phyloP scores from a whole-genome alignment of 352 stramenopile genomes.

The Phytophthora constricta region DNA sequence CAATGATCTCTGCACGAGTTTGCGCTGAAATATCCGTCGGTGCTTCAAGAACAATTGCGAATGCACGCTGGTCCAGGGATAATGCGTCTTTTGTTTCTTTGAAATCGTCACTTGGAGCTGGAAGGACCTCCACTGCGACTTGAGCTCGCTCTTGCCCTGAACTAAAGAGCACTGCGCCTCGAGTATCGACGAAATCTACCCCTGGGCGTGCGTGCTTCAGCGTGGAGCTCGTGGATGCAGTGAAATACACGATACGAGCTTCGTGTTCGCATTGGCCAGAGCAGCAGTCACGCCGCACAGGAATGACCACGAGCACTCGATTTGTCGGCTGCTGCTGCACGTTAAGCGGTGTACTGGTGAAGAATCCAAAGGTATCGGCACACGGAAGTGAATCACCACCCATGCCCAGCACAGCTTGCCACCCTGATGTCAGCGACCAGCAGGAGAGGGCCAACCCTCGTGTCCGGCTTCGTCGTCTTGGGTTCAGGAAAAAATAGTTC shows the following conservation, averaged over 20 bases:
- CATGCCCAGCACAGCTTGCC: constrained; percentile 14
- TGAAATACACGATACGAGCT: constrained; percentile 25
- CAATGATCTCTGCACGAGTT: constrained; percentile 21
- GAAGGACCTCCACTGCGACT: constrained; percentile 37
- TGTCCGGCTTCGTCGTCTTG: not conserved
- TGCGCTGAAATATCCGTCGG: constrained; percentile 5
- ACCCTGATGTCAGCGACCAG: not conserved
- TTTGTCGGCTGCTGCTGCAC: constrained; percentile 23
- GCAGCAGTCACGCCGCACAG: constrained; percentile 31
- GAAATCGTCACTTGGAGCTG: constrained; percentile 9
- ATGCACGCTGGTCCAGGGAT: constrained; percentile 14
- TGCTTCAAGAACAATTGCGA: constrained; percentile 25
- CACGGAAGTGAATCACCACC: constrained; percentile 15
- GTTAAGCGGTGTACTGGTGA: constrained; percentile 18
- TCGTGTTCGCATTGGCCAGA: constrained; percentile 17
- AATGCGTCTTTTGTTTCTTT: not conserved
- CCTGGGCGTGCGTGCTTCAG: constrained; percentile 18
- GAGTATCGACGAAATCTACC: constrained; percentile 35
- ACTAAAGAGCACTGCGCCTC: constrained; percentile 33
- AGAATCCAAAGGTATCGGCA: constrained; percentile 27
- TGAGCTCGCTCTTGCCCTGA: constrained; percentile 23
- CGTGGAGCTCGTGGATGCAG: constrained; percentile 1
- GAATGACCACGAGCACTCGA: constrained; percentile 31
- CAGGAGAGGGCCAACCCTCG: too few species aligned
- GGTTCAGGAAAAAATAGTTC: not conserved